Conservation (phyloP, 2,329 filamentous ascomycete genomes). For the Rutstroemia sp. region DNA sequence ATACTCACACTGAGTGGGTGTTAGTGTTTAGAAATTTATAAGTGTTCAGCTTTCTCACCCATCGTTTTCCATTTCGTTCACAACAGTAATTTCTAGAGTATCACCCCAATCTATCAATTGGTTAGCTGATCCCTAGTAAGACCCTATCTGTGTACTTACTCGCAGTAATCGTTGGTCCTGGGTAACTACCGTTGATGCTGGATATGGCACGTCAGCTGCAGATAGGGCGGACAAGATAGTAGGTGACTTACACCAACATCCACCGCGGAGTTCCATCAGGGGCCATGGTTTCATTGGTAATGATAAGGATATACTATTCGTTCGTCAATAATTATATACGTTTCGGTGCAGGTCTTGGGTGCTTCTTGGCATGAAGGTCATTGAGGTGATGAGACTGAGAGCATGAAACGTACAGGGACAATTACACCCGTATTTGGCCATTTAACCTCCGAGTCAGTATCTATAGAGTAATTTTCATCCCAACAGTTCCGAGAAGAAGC, state of each 20-base stretch:
- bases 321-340: neutral
- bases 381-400: too few relatives aligned
- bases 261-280: neutral
- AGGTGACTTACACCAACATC: neutral
- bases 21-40: slow-evolving; percentile 9
- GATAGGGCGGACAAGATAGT: neutral
- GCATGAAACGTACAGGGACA: neutral
- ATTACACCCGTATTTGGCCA: neutral
- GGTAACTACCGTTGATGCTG: slow-evolving; percentile 16
- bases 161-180: slow-evolving; percentile 23
- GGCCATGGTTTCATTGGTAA: neutral
- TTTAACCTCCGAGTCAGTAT: neutral
- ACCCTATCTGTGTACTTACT: neutral
- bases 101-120: slow-evolving; percentile 22
- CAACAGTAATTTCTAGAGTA: slow-evolving; percentile 18
- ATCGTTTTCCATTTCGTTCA: neutral
- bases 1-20: slow-evolving; percentile 15
- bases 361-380: neutral
- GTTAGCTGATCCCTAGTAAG: neutral
- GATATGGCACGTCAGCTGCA: neutral
- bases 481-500: neutral
- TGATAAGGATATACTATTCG: neutral
- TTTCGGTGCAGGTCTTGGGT: neutral
- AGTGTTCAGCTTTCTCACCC: neutral
- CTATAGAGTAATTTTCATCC: neutral